phyloP scores from a whole-genome alignment of 2,329 filamentous ascomycete species.

The Lasiodiplodia sp. region DNA sequence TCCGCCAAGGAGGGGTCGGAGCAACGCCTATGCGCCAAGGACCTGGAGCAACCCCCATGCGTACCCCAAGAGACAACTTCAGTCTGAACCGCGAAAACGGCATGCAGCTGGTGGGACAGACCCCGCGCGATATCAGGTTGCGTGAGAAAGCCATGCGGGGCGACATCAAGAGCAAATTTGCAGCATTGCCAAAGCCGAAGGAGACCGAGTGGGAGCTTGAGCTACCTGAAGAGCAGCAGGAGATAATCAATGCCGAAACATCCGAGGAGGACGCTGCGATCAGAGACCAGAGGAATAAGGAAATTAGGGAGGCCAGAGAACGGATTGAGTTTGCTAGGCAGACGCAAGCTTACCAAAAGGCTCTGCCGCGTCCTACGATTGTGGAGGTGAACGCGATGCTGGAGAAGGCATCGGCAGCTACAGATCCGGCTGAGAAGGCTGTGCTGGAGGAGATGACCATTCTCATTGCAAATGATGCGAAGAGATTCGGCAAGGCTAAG shows the following conservation, averaged over 20 bases:
- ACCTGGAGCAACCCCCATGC: constrained; percentile 81
- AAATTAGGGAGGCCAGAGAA: constrained; percentile 68
- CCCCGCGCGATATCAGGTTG: constrained; percentile 77
- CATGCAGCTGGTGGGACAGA: constrained; percentile 73
- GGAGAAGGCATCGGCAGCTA: constrained; percentile 65
- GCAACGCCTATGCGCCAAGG: constrained; percentile 67
- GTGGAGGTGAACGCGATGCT: constrained; percentile 76
- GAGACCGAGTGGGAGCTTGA: constrained; percentile 95
- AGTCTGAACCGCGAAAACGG: constrained; percentile 77
- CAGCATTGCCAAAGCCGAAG: constrained; percentile 88
- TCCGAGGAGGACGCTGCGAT: constrained; percentile 75
- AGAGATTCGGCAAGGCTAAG: constrained; percentile 73
- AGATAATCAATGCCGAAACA: constrained; percentile 61
- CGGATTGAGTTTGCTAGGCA: constrained; percentile 78
- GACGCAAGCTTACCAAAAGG: constrained; percentile 89
- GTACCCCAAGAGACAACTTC: constrained; percentile 88
- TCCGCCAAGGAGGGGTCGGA: constrained; percentile 71
- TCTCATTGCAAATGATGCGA: constrained; percentile 83
- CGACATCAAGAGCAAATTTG: constrained; percentile 75
- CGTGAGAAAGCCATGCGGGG: constrained; percentile 73
- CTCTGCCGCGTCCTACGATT: constrained; percentile 76
- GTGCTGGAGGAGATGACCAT: constrained; percentile 80
- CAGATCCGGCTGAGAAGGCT: constrained; percentile 70
- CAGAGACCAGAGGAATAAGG: constrained; percentile 73
- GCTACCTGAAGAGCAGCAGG: constrained; percentile 80